Base-by-base conservation (phyloP, 768 basidiomycete species). In the Russula griseocarnosa region DNA sequence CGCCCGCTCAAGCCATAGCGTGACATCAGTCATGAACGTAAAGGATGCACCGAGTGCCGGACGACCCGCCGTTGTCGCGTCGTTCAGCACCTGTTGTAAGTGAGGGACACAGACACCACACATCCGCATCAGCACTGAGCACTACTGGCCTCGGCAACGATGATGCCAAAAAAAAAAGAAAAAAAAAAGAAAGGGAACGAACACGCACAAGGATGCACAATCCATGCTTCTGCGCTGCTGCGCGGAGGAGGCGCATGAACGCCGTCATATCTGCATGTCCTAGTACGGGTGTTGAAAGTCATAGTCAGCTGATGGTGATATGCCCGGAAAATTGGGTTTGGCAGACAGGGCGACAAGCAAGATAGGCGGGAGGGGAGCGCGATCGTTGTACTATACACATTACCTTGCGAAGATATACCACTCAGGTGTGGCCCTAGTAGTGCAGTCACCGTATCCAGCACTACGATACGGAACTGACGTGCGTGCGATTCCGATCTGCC, bases 11-110 rank as follows among this genome's bases (percentile, higher is more conserved):
- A 90, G 76, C 89, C 89, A 92, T n/a, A 92, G 67, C 0, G 86
- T 88, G 18, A 82, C 83, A 69, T 92, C 90, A 2, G 84, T 82
- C 72, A 90, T 74, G 72, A 83, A 88, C 8, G 85, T 77, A 65
- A 92, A 92, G 1, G 88, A 86, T 1, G 89, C 85, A 0, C 90
- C 90, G 16, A 92, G 77, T 0, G 88, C 87, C 5, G 89, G 88
- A 69, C 88, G 90, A 61, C 82, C 77, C 9, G 72, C 75, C 1
- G 74, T 75, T 5, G 72, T 73, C 56, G 74, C 60, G 40, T 65
- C 54, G 40, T 65, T 65, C 50, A 87, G 75, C 9, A 88, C 79
- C 90, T 91, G 18, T n/a, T 16, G 26, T 22, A 18, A 9, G 20
- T 3, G 34, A 28, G 16, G 6, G 30, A 30, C n/a, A n/a, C n/a